Evolutionary conservation across 805 yeast species (phyloP).

Genomic region (Kuraishia ogatae): DNA sequence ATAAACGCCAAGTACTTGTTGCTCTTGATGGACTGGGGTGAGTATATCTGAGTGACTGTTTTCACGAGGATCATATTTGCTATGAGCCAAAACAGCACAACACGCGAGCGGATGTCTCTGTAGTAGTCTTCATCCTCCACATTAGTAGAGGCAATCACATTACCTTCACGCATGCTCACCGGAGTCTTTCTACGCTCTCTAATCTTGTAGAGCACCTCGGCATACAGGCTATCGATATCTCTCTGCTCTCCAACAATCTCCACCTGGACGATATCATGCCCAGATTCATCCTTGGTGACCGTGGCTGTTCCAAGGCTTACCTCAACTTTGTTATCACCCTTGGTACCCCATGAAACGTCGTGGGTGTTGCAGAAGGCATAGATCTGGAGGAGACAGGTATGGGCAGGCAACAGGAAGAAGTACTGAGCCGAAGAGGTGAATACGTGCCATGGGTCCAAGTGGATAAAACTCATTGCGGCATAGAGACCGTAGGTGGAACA

Average conservation of each 20-base stretch:
- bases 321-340: conserved; percentile 77
- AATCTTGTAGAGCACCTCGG: conserved; percentile 63
- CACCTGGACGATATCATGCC: conserved; percentile 75
- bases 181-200: conserved; percentile 62
- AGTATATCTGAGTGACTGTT: conserved; percentile 80
- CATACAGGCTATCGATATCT: conserved; percentile 77
- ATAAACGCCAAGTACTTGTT: conserved; percentile 79
- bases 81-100: conserved; percentile 92
- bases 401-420: conserved; percentile 82
- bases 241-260: conserved; percentile 62
- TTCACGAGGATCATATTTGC: conserved; percentile 73
- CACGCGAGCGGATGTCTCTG: conserved; percentile 89
- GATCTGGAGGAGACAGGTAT: conserved; percentile 86
- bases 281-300: conserved; percentile 70
- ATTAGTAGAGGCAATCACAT: conserved; percentile 25
- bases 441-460: conserved; percentile 96
- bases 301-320: conserved; percentile 74
- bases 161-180: conserved; percentile 34
- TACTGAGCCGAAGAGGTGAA: conserved; percentile 82
- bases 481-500: conserved; percentile 90
- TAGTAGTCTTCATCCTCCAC: conserved; percentile 74
- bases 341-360: conserved; percentile 99
- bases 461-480: conserved; percentile 69
- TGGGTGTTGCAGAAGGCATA: conserved; percentile 97
- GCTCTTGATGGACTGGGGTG: conserved; percentile 51